These are phyloP conservation scores for Penstemon barbatus DNA, from an alignment of 257 asterid genomes.

Conservation along the genomic window DNA sequence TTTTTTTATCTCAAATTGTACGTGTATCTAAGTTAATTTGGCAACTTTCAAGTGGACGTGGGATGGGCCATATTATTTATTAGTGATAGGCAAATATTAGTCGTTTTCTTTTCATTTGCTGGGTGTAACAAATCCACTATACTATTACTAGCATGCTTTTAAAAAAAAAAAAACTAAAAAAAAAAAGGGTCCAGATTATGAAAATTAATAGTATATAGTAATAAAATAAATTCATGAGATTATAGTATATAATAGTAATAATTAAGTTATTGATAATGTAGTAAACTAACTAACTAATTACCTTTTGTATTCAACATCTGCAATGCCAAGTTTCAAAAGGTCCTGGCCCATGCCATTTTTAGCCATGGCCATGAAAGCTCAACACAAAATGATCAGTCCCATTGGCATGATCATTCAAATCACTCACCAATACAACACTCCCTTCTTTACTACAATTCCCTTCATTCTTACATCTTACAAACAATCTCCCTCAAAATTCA, in stretches of 20 bases:
- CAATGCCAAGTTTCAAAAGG: slow-evolving; percentile 53
- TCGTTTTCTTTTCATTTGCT: background rate
- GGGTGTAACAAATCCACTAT: slow-evolving; percentile 30
- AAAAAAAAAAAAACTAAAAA: no score
- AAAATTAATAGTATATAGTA: no score
- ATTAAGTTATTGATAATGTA: background rate
- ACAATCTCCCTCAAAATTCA: no score
- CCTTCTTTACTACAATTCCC: slow-evolving; percentile 54
- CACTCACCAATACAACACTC: slow-evolving; percentile 51
- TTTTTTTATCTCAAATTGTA: no score
- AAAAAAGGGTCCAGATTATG: no score
- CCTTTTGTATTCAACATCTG: slow-evolving; percentile 72
- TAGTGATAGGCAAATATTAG: slow-evolving; percentile 18
- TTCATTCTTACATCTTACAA: slow-evolving; percentile 54
- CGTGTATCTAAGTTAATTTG: no score
- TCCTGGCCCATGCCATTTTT: slow-evolving; percentile 46
- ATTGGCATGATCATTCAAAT: slow-evolving; percentile 38
- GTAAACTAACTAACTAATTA: slow-evolving; percentile 5
- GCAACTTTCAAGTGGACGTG: slow-evolving; percentile 1
- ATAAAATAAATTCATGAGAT: no score
- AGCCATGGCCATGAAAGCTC: slow-evolving; percentile 70
- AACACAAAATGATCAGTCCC: slow-evolving; percentile 69
- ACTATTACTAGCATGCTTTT: background rate
- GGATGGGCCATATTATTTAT: slow-evolving; percentile 16
- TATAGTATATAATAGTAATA: no score